phyloP scores from a whole-genome alignment of 352 stramenopile species.

The Blastocystis sp. region DNA sequence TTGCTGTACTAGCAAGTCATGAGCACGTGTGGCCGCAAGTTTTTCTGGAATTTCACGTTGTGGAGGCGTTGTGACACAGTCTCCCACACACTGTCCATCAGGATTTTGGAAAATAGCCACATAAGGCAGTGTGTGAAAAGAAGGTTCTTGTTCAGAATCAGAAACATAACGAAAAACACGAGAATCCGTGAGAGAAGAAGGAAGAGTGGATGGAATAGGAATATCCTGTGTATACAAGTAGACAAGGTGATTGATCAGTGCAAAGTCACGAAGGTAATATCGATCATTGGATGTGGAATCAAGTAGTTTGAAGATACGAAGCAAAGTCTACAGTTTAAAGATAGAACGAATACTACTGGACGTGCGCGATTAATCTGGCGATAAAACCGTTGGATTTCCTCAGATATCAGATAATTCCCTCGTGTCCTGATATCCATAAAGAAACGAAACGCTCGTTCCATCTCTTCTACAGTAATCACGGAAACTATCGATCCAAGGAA shows the following conservation, averaged over 20 bases:
- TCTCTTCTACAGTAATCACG: conserved; percentile 2
- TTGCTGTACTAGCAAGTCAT: background rate
- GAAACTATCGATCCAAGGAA: background rate
- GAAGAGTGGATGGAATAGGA: background rate
- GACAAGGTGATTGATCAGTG: background rate
- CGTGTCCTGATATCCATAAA: background rate
- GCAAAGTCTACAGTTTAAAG: background rate
- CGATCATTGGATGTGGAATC: background rate
- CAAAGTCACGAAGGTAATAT: background rate
- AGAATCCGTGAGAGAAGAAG: background rate
- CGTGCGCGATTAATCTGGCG: background rate
- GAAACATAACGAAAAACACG: conserved; percentile 20
- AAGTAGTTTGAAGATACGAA: background rate
- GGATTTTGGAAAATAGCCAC: background rate
- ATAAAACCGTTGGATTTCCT: background rate
- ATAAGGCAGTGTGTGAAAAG: background rate
- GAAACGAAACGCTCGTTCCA: conserved; percentile 1
- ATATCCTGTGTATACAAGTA: conserved; percentile 8
- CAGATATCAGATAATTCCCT: background rate
- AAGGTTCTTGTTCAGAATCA: background rate
- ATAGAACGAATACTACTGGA: background rate
- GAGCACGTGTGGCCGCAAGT: background rate
- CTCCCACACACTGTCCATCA: background rate
- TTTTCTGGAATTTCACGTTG: background rate
- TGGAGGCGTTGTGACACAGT: background rate